Evolutionary conservation across 345 rosid species (phyloP).

Genomic region (Syzygium oleosum): DNA sequence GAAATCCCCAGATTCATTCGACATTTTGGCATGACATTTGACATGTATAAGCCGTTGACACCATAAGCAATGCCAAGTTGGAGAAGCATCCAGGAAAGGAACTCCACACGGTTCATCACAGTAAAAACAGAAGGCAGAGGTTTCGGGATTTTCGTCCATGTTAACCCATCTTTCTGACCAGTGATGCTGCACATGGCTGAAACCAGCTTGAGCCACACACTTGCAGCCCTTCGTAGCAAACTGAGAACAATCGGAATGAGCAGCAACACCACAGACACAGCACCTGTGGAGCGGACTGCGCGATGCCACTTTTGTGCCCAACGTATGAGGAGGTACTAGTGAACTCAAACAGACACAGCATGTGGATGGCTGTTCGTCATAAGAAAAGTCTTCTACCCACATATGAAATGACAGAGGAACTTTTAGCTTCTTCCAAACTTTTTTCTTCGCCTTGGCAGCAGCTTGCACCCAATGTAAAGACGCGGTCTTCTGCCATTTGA

Average conservation of each 20-base stretch:
- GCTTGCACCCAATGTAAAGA: conserved; percentile 55
- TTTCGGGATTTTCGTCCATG: conserved; percentile 46
- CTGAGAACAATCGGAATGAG: conserved; percentile 57
- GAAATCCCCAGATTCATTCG: conserved; percentile 49
- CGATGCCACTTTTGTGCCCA: conserved; percentile 22
- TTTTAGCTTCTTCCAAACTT: conserved; percentile 44
- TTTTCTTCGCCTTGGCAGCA: conserved; percentile 51
- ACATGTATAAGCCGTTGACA: conserved; percentile 67
- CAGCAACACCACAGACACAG: conserved; percentile 52
- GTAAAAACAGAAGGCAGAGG: conserved; percentile 52
- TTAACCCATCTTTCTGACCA: conserved; percentile 69
- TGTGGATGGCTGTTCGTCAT: conserved; percentile 36
- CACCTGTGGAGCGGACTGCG: conserved; percentile 42
- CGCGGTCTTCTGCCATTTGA: conserved; percentile 50
- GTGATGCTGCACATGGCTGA: conserved; percentile 45
- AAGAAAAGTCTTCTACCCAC: conserved; percentile 49
- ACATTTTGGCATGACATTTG: conserved; percentile 54
- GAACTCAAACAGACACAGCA: conserved; percentile 57
- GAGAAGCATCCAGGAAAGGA: conserved; percentile 60
- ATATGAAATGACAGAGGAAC: conserved; percentile 52
- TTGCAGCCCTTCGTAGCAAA: conserved; percentile 55
- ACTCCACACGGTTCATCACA: conserved; percentile 66
- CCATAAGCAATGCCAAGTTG: conserved; percentile 69
- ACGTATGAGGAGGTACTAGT: conserved; percentile 25
- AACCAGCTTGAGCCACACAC: conserved; percentile 56